Percentiles rank a stretch among this genome's conserved stretches.
These are phyloP conservation scores for Seminavis robusta DNA, from an alignment of 108 stramenopile species.

Conservation along the genomic window DNA sequence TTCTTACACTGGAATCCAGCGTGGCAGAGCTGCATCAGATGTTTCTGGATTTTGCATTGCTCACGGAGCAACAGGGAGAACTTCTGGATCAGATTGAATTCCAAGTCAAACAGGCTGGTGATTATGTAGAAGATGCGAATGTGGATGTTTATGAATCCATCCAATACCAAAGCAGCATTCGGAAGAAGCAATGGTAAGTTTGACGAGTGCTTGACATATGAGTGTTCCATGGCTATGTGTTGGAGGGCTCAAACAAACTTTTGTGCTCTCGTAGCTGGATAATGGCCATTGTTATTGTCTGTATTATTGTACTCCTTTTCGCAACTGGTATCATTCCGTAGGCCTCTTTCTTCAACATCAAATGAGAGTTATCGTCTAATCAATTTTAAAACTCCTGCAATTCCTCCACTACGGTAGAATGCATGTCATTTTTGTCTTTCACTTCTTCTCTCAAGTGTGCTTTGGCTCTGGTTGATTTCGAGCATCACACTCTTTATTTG, in stretches of 20 bases:
- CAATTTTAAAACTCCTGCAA: too few species aligned
- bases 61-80: constrained; percentile 99
- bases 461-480: too few species aligned
- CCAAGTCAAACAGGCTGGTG: constrained; percentile 91
- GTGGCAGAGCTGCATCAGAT: constrained; percentile 99
- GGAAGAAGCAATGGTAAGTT: constrained; percentile 98
- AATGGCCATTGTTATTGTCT: constrained; percentile 26
- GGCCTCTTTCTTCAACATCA: too few species aligned
- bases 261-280: constrained; percentile 8
- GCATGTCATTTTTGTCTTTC: too few species aligned
- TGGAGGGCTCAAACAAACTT: neutral
- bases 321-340: constrained; percentile 15
- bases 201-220: constrained; percentile 13
- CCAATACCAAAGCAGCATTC: constrained; percentile 83
- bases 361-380: too few species aligned
- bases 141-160: constrained; percentile 87
- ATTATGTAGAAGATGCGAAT: constrained; percentile 96
- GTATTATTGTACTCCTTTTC: constrained; percentile 24
- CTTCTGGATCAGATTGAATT: constrained; percentile 97
- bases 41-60: constrained; percentile 98
- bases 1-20: constrained; percentile 90
- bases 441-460: too few species aligned
- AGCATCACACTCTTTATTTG: too few species aligned
- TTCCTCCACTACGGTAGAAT: too few species aligned
- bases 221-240: neutral